Percentiles rank a stretch among this genome's conserved stretches.
phyloP scores from a whole-genome alignment of 768 basidiomycete genomes.

The Collybia sordida region DNA sequence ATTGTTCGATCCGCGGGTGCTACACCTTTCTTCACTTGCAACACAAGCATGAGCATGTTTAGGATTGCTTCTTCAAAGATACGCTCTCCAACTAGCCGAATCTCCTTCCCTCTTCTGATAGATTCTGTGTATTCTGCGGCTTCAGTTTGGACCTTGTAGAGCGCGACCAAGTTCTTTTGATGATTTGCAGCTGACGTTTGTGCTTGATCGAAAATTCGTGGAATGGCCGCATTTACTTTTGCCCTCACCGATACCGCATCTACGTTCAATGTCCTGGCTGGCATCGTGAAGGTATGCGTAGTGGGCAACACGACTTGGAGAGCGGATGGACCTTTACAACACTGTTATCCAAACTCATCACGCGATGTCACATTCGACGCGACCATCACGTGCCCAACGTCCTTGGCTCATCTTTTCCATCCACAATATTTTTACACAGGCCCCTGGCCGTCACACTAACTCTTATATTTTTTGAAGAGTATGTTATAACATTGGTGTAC shows the following conservation, averaged over 20 bases:
- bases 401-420: too few relatives aligned
- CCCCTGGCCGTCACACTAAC: too few relatives aligned
- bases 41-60: constrained; percentile 54
- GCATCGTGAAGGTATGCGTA: constrained; percentile 12
- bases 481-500: too few relatives aligned
- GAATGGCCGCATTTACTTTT: constrained; percentile 26
- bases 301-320: background rate
- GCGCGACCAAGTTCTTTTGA: constrained; percentile 82
- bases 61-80: constrained; percentile 70
- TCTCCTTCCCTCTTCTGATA: constrained; percentile 41
- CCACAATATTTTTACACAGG: too few relatives aligned
- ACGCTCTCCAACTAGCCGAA: constrained; percentile 71
- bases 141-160: constrained; percentile 76
- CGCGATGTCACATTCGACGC: too few relatives aligned
- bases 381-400: too few relatives aligned
- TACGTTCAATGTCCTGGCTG: constrained; percentile 13
- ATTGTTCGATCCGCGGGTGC: constrained; percentile 71
- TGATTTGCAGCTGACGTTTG: constrained; percentile 78
- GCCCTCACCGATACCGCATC: constrained; percentile 9
- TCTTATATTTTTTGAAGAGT: too few relatives aligned
- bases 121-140: constrained; percentile 54
- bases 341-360: too few relatives aligned
- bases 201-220: constrained; percentile 78
- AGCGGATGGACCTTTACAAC: too few relatives aligned
- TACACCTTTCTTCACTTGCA: constrained; percentile 81